Conservation (phyloP, 345 rosid genomes). For the Citrus trifoliata region DNA sequence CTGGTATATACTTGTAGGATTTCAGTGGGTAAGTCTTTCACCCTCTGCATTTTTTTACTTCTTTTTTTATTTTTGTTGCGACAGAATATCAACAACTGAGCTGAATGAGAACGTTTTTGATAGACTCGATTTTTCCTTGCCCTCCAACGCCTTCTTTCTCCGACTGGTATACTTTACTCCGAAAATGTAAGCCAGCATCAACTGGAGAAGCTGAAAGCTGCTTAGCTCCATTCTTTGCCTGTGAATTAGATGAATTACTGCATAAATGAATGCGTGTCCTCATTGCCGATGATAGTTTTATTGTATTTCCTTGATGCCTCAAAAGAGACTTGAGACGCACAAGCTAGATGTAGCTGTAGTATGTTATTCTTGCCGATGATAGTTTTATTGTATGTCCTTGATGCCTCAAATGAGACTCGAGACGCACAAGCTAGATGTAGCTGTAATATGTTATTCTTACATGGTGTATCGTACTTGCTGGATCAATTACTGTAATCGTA, state of each 20-base stretch:
- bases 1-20: constrained; percentile 67
- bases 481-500: neutral
- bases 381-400: neutral
- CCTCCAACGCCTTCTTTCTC: constrained; percentile 57
- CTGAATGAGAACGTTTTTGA: neutral
- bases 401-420: neutral
- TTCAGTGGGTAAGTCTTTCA: constrained; percentile 63
- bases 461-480: neutral
- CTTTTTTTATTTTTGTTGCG: neutral
- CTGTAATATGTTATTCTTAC: neutral
- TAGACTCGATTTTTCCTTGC: constrained; percentile 60
- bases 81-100: neutral
- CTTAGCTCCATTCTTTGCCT: constrained; percentile 17
- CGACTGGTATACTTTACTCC: constrained; percentile 46
- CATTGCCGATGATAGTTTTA: constrained; percentile 1
- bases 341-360: neutral
- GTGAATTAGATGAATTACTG: neutral
- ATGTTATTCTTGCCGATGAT: neutral
- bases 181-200: constrained; percentile 35
- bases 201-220: constrained; percentile 42
- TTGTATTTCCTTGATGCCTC: neutral
- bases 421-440: neutral
- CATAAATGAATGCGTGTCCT: neutral
- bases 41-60: constrained; percentile 3
- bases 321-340: neutral